Evolutionary conservation across 208 protist genomes (phyloP), one percentile per base, ranked within the genome.

Genomic region (Tetramitus jugosus): DNA sequence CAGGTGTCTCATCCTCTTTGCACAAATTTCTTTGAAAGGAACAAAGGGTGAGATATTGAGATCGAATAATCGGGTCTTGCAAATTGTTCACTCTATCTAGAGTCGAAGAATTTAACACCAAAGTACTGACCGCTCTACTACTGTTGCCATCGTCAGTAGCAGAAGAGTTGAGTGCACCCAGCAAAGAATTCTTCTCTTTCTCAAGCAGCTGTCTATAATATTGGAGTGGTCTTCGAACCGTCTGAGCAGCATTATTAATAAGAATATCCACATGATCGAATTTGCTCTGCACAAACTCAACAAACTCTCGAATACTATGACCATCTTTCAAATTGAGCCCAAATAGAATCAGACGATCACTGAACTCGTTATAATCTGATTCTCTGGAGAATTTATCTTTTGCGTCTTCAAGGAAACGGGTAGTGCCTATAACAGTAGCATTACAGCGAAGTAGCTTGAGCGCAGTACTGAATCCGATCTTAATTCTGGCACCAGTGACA

Each of bases 341-440:
- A 83, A 94, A 96, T 49, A 97, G 82, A 78, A 95, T 89, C 40
- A 98, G 84, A 23, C 94, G 88, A 76, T 94, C 84, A 62, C 88
- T 83, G 91, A 90, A 98, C 49, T 84, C 67, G 6, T 77, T 79
- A 82, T 93, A 96, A 81, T 97, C 94, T 6, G 86, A 65, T 85
- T 95, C 87, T 78, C 87, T 78, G 61, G 88, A 83, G 79, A 93
- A 94, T 60, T 88, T 87, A 23, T 87, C 83, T 42, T 91, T 81
- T 3, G 88, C 87, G 81, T 92, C 90, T 84, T 92, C 2, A 10
- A 8, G 3, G 49, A 71, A 71, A 14, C 64, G 13, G 0, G 92
- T 93, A 6, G 91, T 94, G 31, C 88, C 92, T 7, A 96, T 82
- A 43, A 95, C 71, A 35, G 78, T 86, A 52, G 90, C 91, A 35